Conservation (phyloP, 805 yeast species). For the Priceomyces medius region DNA sequence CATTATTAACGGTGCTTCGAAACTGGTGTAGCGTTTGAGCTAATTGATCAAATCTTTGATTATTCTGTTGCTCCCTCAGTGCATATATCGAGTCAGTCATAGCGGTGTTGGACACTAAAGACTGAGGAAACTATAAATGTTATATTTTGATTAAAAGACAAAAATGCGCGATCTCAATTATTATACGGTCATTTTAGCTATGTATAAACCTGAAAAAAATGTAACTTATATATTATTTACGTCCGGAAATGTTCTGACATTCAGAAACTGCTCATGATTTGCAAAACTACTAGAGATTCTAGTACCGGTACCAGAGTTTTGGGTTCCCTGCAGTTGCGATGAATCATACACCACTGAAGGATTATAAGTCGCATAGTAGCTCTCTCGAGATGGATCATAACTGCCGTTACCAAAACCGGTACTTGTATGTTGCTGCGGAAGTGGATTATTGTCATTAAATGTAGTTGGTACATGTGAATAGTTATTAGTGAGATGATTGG, state of each 20-base stretch:
- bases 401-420: slow-evolving; percentile 39
- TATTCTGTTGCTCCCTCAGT: slow-evolving; percentile 43
- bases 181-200: background rate
- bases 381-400: background rate
- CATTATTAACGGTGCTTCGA: slow-evolving; percentile 41
- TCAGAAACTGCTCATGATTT: slow-evolving; percentile 22
- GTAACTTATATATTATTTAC: slow-evolving; percentile 19
- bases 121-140: background rate
- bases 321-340: background rate
- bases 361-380: background rate
- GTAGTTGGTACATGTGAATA: background rate
- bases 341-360: background rate
- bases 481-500: too few species aligned
- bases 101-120: background rate
- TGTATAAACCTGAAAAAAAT: background rate
- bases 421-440: slow-evolving; percentile 35
- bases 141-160: background rate
- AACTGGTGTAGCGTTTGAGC: slow-evolving; percentile 44
- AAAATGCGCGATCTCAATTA: background rate
- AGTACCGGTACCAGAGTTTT: background rate
- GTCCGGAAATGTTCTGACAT: slow-evolving; percentile 26
- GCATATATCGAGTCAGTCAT: slow-evolving; percentile 35
- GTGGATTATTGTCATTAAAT: background rate
- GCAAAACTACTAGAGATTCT: background rate
- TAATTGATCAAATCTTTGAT: slow-evolving; percentile 41